Conservation (phyloP, 31 red algal species). For the Asparagopsis taxiformis region DNA sequence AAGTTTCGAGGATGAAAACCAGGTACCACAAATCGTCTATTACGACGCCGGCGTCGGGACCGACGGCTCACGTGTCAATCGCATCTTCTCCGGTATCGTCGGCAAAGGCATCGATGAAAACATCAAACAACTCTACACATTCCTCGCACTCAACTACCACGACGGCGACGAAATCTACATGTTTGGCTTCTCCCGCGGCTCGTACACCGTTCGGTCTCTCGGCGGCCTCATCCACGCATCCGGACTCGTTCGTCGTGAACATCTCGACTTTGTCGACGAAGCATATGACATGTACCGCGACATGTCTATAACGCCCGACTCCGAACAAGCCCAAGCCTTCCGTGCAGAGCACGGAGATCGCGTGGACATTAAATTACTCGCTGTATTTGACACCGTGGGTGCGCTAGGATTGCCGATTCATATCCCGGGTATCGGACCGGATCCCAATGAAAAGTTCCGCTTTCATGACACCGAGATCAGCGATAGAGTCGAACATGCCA, state of each 20-base stretch:
- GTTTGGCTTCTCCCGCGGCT: slow-evolving; percentile 67
- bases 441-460: slow-evolving; percentile 9
- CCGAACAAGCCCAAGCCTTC: slow-evolving; percentile 17
- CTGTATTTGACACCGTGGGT: slow-evolving; percentile 66
- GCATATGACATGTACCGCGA: slow-evolving; percentile 70
- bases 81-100: slow-evolving; percentile 31
- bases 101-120: slow-evolving; percentile 68
- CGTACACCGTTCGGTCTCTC: slow-evolving; percentile 70
- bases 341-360: slow-evolving; percentile 19
- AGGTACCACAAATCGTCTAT: slow-evolving; percentile 41
- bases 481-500: slow-evolving; percentile 43
- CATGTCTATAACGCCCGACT: slow-evolving; percentile 17
- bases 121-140: slow-evolving; percentile 68
- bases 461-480: slow-evolving; percentile 58
- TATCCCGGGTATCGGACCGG: neutral
- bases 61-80: slow-evolving; percentile 15
- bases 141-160: slow-evolving; percentile 64
- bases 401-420: slow-evolving; percentile 52
- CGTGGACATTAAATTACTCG: slow-evolving; percentile 48
- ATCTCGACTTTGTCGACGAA: slow-evolving; percentile 42
- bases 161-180: slow-evolving; percentile 78
- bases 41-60: slow-evolving; percentile 73
- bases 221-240: slow-evolving; percentile 60
- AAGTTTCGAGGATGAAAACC: slow-evolving; percentile 9
- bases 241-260: slow-evolving; percentile 38